Percentiles rank a stretch among this genome's conserved stretches.
Conservation (phyloP, 179 eudicot species). For the Vitellaria paradoxa region DNA sequence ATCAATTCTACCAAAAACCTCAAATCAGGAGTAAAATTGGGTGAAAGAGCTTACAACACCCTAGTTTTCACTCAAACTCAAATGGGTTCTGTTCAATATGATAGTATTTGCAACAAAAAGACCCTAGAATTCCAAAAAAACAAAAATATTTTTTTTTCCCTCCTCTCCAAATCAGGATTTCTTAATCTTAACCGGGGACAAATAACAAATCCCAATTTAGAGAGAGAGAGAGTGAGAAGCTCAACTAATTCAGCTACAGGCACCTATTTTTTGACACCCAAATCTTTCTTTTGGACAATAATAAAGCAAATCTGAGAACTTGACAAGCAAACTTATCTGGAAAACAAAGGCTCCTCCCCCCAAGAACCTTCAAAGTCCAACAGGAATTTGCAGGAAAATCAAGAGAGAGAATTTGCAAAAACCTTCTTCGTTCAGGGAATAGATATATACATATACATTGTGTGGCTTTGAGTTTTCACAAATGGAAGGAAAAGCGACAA, state of each 20-base stretch:
- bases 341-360: not conserved
- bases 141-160: not conserved
- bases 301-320: not conserved
- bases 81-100: not conserved
- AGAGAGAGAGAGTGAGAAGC: constrained; percentile 11
- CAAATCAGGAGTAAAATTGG: not conserved
- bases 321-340: constrained; percentile 21
- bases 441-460: not conserved
- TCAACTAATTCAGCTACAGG: constrained; percentile 11
- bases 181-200: not conserved
- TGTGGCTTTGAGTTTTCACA: constrained; percentile 1
- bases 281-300: not conserved
- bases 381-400: not conserved
- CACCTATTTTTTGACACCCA: not conserved
- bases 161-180: constrained; percentile 19
- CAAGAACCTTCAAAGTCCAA: not conserved
- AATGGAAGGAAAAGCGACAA: constrained; percentile 16
- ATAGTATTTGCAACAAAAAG: not conserved
- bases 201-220: constrained; percentile 20
- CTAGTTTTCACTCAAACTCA: not conserved
- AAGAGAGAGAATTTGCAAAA: not conserved
- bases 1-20: not conserved
- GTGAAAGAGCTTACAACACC: not conserved
- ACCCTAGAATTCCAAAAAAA: not conserved
- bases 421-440: no score